Conservation (phyloP, 306 rosid species). For the Sophora flavescens region DNA sequence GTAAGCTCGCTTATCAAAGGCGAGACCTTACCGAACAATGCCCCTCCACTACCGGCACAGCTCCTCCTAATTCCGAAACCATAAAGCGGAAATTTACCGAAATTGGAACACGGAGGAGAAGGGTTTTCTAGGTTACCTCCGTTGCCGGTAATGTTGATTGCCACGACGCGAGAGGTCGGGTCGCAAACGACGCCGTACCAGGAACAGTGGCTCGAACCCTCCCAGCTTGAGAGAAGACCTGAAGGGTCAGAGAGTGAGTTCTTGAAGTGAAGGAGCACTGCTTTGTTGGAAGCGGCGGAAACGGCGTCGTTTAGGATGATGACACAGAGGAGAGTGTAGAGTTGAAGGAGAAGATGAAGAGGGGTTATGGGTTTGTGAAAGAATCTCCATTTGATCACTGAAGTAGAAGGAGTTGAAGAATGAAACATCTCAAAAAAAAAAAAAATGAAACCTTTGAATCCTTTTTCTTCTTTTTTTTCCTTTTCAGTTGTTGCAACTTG, state of each 20-base stretch:
- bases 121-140: conserved; percentile 46
- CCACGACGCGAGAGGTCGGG: conserved; percentile 64
- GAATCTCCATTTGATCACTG: conserved; percentile 56
- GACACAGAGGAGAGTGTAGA: conserved; percentile 32
- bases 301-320: conserved; percentile 36
- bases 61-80: conserved; percentile 73
- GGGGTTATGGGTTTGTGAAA: neutral
- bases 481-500: conserved; percentile 14
- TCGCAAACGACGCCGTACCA: conserved; percentile 79
- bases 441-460: conserved; percentile 32
- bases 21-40: conserved; percentile 65
- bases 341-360: neutral
- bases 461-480: neutral
- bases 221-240: conserved; percentile 72
- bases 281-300: conserved; percentile 64
- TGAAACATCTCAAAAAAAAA: conserved; percentile 63
- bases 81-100: conserved; percentile 68
- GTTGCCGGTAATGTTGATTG: conserved; percentile 77
- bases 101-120: conserved; percentile 53
- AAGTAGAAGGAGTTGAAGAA: conserved; percentile 43
- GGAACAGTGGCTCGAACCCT: conserved; percentile 51
- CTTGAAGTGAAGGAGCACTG: conserved; percentile 72
- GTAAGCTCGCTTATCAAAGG: conserved; percentile 62
- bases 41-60: conserved; percentile 57
- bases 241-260: conserved; percentile 71